These are phyloP conservation scores for Gymnopilus dilepis DNA, from an alignment of 768 basidiomycete species.

Conservation along the genomic window DNA sequence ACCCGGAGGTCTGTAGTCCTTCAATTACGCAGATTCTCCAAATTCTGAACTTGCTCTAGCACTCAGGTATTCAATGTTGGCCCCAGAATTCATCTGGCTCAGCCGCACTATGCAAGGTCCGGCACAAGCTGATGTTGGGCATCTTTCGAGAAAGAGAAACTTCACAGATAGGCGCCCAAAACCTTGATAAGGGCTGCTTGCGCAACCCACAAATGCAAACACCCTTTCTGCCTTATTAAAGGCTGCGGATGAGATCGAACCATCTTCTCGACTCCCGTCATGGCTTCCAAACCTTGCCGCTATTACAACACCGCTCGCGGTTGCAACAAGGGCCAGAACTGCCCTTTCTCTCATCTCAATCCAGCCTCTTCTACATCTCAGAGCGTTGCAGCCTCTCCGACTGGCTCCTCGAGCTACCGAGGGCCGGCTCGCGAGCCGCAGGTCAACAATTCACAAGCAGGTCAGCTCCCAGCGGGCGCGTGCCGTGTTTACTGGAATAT, in stretches of 20 bases:
- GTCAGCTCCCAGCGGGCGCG: slow-evolving; percentile 31
- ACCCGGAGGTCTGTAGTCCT: too few species aligned
- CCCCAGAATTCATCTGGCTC: too few species aligned
- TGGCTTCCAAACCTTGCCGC: slow-evolving; percentile 13
- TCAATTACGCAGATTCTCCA: too few species aligned
- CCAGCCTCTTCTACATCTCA: not conserved
- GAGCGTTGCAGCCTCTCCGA: not conserved
- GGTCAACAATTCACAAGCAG: slow-evolving; percentile 1
- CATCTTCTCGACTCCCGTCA: not conserved
- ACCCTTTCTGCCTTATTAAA: not conserved
- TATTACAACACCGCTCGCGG: slow-evolving; percentile 37
- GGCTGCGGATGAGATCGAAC: not conserved
- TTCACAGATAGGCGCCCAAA: slow-evolving; percentile 10
- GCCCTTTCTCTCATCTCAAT: slow-evolving; percentile 37
- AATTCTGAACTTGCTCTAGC: too few species aligned
- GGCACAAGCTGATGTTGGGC: too few species aligned
- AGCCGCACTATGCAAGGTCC: too few species aligned
- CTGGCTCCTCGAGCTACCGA: not conserved
- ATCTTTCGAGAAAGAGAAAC: too few species aligned
- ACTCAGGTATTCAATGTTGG: too few species aligned
- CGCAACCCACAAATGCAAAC: not conserved
- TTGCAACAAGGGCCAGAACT: slow-evolving; percentile 49
- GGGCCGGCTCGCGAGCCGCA: not conserved
- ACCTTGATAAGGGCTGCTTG: slow-evolving; percentile 5
- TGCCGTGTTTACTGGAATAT: slow-evolving; percentile 54